Evolutionary conservation across 2,329 filamentous ascomycete species (phyloP).

Genomic region (Aspergillus ustus): DNA sequence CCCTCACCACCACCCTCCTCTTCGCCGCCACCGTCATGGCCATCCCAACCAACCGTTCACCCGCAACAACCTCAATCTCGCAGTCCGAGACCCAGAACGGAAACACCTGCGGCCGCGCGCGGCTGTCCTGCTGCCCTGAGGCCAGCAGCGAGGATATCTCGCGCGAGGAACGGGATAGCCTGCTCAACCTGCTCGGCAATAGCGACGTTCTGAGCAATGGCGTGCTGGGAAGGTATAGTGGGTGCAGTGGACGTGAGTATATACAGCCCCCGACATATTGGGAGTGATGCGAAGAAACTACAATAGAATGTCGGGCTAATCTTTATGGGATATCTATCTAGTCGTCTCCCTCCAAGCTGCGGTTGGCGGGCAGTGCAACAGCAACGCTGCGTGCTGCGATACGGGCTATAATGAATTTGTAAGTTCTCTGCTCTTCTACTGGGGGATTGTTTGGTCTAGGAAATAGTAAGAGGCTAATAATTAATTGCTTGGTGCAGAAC

Average conservation of each 20-base stretch:
- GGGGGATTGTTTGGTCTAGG: no score
- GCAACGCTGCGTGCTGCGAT: conserved; percentile 21
- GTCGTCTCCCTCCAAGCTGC: background rate
- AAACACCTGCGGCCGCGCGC: conserved; percentile 9
- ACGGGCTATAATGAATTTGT: background rate
- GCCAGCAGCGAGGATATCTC: background rate
- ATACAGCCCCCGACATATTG: background rate
- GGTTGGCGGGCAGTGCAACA: conserved; percentile 9
- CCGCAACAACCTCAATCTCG: background rate
- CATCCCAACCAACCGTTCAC: background rate
- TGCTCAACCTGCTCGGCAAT: conserved; percentile 5
- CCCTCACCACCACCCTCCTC: conserved; percentile 26
- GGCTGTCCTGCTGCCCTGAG: conserved; percentile 17
- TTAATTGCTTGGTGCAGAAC: no score
- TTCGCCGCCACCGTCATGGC: conserved; percentile 20
- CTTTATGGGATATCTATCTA: background rate
- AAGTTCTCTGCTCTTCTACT: background rate
- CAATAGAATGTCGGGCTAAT: background rate
- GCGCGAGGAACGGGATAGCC: background rate
- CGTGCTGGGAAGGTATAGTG: conserved; percentile 3
- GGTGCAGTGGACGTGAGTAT: conserved; percentile 15
- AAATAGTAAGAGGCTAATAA: no score
- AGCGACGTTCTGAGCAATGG: background rate
- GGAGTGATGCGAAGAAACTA: background rate
- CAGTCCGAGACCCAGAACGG: background rate